A percentile compares a stretch with the other conserved stretches of the same genome.
Evolutionary conservation across 2,329 filamentous ascomycete species (phyloP).

Genomic region (Nemania serpens): DNA sequence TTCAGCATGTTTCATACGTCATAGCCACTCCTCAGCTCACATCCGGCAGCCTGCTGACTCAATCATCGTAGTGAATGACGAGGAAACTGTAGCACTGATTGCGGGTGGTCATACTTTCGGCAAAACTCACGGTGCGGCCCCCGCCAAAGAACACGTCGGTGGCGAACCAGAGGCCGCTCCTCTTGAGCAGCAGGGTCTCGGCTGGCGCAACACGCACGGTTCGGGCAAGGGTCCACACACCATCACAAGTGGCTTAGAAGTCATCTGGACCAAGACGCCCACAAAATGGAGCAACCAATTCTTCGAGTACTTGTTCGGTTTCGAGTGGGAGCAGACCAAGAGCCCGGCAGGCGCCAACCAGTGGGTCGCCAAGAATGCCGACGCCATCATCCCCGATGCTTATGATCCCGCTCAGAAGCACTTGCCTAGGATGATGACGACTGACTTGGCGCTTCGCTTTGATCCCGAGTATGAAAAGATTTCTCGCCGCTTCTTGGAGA

Average conservation of each 20-base stretch:
- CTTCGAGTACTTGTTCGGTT: conserved; percentile 77
- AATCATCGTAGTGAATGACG: conserved; percentile 63
- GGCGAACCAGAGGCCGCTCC: conserved; percentile 68
- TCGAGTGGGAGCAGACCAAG: conserved; percentile 77
- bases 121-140: conserved; percentile 78
- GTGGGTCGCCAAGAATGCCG: conserved; percentile 73
- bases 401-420: conserved; percentile 74
- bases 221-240: conserved; percentile 72
- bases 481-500: conserved; percentile 68
- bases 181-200: conserved; percentile 71
- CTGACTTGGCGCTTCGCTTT: conserved; percentile 72
- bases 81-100: conserved; percentile 80
- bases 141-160: conserved; percentile 66
- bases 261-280: conserved; percentile 78
- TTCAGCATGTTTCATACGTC: neutral
- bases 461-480: conserved; percentile 79
- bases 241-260: conserved; percentile 78
- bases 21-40: neutral
- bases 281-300: conserved; percentile 77
- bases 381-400: conserved; percentile 71
- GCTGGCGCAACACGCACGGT: conserved; percentile 69
- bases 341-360: conserved; percentile 77
- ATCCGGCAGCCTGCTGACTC: conserved; percentile 4
- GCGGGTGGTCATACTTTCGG: conserved; percentile 79
- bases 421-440: conserved; percentile 76